A percentile compares a stretch with the other conserved stretches of the same genome.
Conservation (phyloP, 345 rosid genomes). For the Diplotaxis tenuifolia region DNA sequence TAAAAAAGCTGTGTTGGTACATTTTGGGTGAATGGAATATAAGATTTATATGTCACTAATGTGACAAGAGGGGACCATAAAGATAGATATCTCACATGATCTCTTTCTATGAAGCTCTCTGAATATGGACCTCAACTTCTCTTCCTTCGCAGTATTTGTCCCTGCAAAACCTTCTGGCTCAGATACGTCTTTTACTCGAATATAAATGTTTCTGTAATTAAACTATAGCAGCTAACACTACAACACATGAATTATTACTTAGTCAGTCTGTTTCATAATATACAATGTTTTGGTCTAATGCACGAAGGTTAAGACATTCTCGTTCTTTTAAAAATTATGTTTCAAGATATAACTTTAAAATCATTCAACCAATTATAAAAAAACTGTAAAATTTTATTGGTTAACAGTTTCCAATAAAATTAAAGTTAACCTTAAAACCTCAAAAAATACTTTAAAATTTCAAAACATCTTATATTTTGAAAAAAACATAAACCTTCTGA, state of each 20-base stretch:
- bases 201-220: not conserved
- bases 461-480: too few species aligned
- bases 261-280: too few species aligned
- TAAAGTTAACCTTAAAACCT: too few species aligned
- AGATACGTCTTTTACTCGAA: constrained; percentile 12
- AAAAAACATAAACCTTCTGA: too few species aligned
- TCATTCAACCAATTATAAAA: too few species aligned
- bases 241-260: not conserved
- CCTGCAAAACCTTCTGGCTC: constrained; percentile 11
- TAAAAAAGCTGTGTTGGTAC: not conserved
- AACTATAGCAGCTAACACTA: not conserved
- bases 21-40: constrained; percentile 1
- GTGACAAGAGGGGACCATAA: constrained; percentile 32
- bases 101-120: constrained; percentile 13
- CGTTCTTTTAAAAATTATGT: too few species aligned
- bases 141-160: constrained; percentile 25
- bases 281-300: too few species aligned
- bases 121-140: constrained; percentile 30
- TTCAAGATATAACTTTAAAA: too few species aligned
- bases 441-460: too few species aligned
- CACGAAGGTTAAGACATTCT: too few species aligned
- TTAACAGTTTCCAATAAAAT: too few species aligned
- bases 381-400: too few species aligned
- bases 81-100: constrained; percentile 27
- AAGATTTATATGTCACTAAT: not conserved